These are phyloP conservation scores for Ceratocystis harringtonii DNA, from an alignment of 2,329 filamentous ascomycete species.

Conservation along the genomic window DNA sequence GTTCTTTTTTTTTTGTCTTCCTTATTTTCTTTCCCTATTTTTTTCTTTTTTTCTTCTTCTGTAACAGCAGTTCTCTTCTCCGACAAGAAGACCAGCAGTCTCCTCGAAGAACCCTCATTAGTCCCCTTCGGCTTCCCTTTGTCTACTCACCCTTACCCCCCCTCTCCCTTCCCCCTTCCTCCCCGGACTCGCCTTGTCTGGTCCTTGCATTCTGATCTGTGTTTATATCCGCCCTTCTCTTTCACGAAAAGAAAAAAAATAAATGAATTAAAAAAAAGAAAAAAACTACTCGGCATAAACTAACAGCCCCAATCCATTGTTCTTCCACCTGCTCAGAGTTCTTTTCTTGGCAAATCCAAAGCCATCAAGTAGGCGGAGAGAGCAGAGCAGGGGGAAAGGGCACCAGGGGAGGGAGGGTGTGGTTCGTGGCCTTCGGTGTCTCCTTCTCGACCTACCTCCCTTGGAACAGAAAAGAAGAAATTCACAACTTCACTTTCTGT, in stretches of 20 bases:
- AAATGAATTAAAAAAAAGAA: no score
- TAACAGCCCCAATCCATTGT: background rate
- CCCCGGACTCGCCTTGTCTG: constrained; percentile 1
- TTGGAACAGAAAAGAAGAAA: background rate
- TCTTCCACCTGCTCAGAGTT: background rate
- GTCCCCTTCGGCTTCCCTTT: no score
- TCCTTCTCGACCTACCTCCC: background rate
- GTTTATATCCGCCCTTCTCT: background rate
- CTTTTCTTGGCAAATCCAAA: background rate
- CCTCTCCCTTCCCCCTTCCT: background rate
- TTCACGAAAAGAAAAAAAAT: background rate
- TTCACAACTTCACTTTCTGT: background rate
- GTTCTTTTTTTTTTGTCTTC: background rate
- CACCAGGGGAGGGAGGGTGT: background rate
- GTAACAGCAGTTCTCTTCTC: background rate
- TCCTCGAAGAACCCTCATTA: background rate
- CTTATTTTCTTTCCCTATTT: background rate
- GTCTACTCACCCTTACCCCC: background rate
- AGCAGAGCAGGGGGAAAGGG: background rate
- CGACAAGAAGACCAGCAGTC: background rate
- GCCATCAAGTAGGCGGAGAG: background rate
- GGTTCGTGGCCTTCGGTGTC: background rate
- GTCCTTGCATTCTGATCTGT: constrained; percentile 1
- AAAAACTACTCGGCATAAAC: background rate
- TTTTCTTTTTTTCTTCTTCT: background rate